Conservation (phyloP, 306 rosid genomes). For the Cucumis cinereus region DNA sequence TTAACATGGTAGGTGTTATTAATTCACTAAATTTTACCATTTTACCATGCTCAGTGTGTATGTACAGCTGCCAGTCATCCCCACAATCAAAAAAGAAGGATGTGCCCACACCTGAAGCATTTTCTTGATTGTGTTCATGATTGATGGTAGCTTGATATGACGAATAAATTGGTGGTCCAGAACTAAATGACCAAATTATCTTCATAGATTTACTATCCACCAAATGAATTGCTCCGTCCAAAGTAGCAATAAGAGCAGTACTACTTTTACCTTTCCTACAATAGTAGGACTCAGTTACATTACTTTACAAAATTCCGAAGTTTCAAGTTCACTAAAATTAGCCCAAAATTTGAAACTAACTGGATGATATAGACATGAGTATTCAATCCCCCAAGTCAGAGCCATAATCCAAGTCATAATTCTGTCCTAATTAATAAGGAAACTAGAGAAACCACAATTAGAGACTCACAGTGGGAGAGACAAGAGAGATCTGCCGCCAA, state of each 20-base stretch:
- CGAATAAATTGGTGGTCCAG: conserved; percentile 50
- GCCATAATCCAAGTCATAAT: neutral
- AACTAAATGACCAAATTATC: conserved; percentile 52
- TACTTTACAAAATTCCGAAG: neutral
- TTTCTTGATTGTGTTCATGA: conserved; percentile 26
- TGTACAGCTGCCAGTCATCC: conserved; percentile 59
- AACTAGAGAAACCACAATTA: neutral
- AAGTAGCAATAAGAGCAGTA: conserved; percentile 38
- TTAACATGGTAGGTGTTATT: neutral
- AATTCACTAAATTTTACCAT: conserved; percentile 25
- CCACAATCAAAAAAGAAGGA: conserved; percentile 48
- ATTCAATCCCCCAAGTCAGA: too few relatives aligned
- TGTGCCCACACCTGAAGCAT: conserved; percentile 12
- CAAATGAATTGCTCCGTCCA: conserved; percentile 54
- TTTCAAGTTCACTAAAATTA: too few relatives aligned
- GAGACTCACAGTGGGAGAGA: conserved; percentile 32
- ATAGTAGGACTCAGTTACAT: neutral
- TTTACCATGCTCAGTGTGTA: conserved; percentile 39
- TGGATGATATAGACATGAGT: neutral
- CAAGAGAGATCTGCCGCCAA: conserved; percentile 34
- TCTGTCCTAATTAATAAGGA: neutral
- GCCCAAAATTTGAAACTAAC: too few relatives aligned
- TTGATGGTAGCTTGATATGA: conserved; percentile 34
- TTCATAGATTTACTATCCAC: conserved; percentile 34
- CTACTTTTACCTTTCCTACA: conserved; percentile 20